Percentiles rank a stretch among this genome's conserved stretches.
phyloP scores from a whole-genome alignment of 768 basidiomycete species.

The Russula foetens region DNA sequence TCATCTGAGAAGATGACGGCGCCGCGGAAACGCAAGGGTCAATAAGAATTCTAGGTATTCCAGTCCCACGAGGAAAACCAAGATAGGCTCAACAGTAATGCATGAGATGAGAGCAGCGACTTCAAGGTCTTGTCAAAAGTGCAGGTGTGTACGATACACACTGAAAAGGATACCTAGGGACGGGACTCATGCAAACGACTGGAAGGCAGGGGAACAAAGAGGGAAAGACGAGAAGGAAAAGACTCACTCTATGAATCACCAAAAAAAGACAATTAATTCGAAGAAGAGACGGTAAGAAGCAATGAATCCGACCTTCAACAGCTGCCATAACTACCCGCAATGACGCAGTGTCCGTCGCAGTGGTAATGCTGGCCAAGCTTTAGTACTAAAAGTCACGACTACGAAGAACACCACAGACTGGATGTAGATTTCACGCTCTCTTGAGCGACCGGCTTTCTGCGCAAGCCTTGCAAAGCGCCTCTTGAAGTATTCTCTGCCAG shows the following conservation, averaged over 20 bases:
- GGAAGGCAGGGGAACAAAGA: constrained; percentile 27
- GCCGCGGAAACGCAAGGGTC: constrained; percentile 6
- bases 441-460: constrained; percentile 76
- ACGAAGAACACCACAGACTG: constrained; percentile 52
- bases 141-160: constrained; percentile 25
- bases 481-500: constrained; percentile 87
- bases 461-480: constrained; percentile 74
- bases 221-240: constrained; percentile 23
- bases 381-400: constrained; percentile 16
- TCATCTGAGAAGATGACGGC: constrained; percentile 6
- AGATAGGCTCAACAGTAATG: constrained; percentile 1
- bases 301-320: constrained; percentile 67
- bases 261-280: constrained; percentile 15
- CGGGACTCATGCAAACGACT: constrained; percentile 18
- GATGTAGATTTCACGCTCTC: constrained; percentile 87
- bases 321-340: constrained; percentile 91
- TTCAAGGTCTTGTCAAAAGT: constrained; percentile 58
- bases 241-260: constrained; percentile 55
- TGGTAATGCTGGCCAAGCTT: constrained; percentile 56
- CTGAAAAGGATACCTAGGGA: constrained; percentile 28
- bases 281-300: constrained; percentile 8
- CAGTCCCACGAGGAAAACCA: constrained; percentile 9
- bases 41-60: neutral
- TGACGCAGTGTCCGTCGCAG: constrained; percentile 84
- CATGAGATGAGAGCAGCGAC: constrained; percentile 55